Evolutionary conservation across 2,329 filamentous ascomycete genomes (phyloP), one percentile per base, ranked within the genome.

Genomic region (Venturia oleaginea): DNA sequence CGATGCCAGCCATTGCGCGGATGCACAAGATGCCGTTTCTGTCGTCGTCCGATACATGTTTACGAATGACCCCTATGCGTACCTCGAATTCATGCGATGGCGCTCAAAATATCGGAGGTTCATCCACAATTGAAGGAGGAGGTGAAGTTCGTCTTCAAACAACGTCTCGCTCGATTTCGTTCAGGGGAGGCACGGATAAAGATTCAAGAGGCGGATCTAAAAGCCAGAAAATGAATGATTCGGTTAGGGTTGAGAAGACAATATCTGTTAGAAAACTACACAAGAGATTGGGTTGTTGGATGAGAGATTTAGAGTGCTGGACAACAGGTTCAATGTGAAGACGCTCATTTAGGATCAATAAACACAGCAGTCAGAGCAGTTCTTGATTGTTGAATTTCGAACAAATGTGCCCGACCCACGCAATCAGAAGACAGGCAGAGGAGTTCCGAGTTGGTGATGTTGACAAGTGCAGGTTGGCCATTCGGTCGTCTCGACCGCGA

Each of bases 21-120:
- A 4, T 48, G 43, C 43, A 24, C 43, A 8, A 22, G 43, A 48
- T 48, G 43, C n/a, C 22, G n/a, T 8, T 2, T 13, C 2, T 48
- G 43, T 48, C 22, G n/a, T 27, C 43, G 43, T 8, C 10, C 43
- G 8, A 22, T 48, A 5, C n/a, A n/a, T 11, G 10, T 27, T 27
- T 22, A 24, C 43, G 43, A 48, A 27, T 3, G 13, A 34, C 51
- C 51, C 10, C 51, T 27, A 13, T 34, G 51, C 30, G 27, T 34
- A n/a, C 51, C 51, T 55, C 51, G 51, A 2, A 55, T 55, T 8
- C 19, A 55, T 55, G 51, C 51, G 27, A 55, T 55, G 51, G 51
- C 30, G 51, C 34, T 34, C 10, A 55, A 55, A 34, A 30, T 55
- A 27, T 55, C 51, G 51, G 51, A 13, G 17, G 51, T 55, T 13